Base-by-base conservation (phyloP, 805 yeast genomes). In the Metschnikowia corniflorae region DNA sequence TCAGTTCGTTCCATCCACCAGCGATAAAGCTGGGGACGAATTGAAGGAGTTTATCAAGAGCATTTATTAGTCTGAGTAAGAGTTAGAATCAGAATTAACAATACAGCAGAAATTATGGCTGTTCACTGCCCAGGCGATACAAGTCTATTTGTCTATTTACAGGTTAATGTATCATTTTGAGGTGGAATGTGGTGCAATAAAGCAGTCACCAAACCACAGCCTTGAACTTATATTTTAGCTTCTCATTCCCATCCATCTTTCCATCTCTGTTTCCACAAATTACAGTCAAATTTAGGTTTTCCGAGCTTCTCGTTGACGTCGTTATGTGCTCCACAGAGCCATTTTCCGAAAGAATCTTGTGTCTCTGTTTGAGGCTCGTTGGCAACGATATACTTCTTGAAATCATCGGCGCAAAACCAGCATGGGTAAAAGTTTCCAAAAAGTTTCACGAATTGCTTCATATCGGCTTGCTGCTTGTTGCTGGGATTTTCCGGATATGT, bases 241-340 rank as follows among this genome's bases (percentile, higher is more conserved):
- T 10, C 24, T 17, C 75, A 78, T 24, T 83, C 82, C 96, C 96
- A 88, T 0, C 97, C 97, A 50, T 86, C 95, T 48, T 75, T 80
- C 98, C 98, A 91, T 55, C 98, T 78, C 51, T 84, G 78, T 56
- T 81, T 81, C 98, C 98, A 93, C 46, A 85, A 71, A 40, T 79
- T 69, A 53, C 97, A 91, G 56, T 91, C 88, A 55, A 93, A 93
- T 38, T 66, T 68, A 6, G 86, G 86, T 61, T 93, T 93, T 1
- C 95, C 95, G 18, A 91, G 57, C 58, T 88, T 89, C 14, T 58
- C 68, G 59, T 93, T 93, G n/a, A 93, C 97, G 24, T 76, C 85
- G 54, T 93, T 93, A 62, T 93, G 98, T 2, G 97, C 97, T 43
- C 80, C 84, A 63, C 97, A 93, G 37, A 93, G 64, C 98, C 98